Evolutionary conservation across 139 green algal species (phyloP), one percentile per base, ranked within the genome.

Genomic region (Bryopsis sp.): DNA sequence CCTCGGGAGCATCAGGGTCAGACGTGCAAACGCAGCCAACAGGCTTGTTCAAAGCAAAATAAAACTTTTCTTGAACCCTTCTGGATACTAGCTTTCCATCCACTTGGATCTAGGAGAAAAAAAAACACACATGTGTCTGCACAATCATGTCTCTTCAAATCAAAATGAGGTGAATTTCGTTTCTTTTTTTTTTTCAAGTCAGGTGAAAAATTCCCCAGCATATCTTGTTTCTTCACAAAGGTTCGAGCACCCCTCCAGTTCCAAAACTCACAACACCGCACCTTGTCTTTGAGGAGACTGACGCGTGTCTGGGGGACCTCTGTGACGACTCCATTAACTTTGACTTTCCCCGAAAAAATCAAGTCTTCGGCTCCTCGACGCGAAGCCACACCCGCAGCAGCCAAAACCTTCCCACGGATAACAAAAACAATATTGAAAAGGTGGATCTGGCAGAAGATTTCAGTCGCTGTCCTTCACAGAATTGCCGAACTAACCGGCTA

Each of bases 271-370:
- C 43, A 26, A 19, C 43, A 26, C 19, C 11, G 24, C 24, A 67
- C 59, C 33, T 61, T 61, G 34, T 95, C 88, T 8, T 70, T 73
- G 3, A 43, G 3, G 0, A 74, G 32, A 58, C 82, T 62, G 29
- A 89, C 81, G 26, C 61, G 47, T 0, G 65, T 77, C n/a, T 82
- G 80, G 15, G 82, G 89, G 68, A 85, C 67, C 0, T 37, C 78
- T 2, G 95, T 82, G 1, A 86, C 58, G 26, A 72, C 38, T 8
- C 84, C 88, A 58, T 98, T 97, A 1, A 98, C 88, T 19, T 71
- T 76, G 0, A 98, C 91, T 19, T 75, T 68, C 2, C 92, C 89
- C 1, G 61, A 71, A 0, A 79, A 79, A 3, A 98, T 89, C 0
- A 98, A 66, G 0, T 84, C 84, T 63, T 97, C 91, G 26, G 82